These are phyloP conservation scores for Chloranthus sessilifolius DNA, from an alignment of 164 flowering plant species.

Conservation along the genomic window DNA sequence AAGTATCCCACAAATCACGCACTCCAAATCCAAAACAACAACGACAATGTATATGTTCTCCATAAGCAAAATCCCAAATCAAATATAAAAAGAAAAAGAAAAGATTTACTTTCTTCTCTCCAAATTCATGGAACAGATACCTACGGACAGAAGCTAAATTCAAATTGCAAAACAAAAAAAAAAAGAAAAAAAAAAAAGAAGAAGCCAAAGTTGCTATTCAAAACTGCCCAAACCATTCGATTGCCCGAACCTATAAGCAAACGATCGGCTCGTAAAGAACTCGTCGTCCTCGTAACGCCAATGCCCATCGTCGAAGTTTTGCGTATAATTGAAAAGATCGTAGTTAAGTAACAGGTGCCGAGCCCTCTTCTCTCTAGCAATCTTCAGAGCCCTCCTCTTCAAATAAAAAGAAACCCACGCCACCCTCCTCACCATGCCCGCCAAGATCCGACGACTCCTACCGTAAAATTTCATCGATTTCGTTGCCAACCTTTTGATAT, in stretches of 20 bases:
- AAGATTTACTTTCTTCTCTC: no score
- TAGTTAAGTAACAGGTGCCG: slow-evolving; percentile 3
- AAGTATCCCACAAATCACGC: no score
- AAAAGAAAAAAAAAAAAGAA: background rate
- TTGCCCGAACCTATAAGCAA: slow-evolving; percentile 7
- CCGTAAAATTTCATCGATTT: slow-evolving; percentile 3
- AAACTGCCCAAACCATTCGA: background rate
- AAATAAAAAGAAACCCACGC: slow-evolving; percentile 5
- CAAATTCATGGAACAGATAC: background rate
- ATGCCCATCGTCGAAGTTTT: slow-evolving; percentile 17
- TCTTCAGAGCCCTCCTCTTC: slow-evolving; percentile 1
- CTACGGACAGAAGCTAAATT: background rate
- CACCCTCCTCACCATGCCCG: slow-evolving; percentile 3
- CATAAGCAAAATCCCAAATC: no score
- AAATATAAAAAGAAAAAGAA: no score
- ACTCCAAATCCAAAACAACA: no score
- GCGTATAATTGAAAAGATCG: slow-evolving; percentile 9
- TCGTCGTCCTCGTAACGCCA: slow-evolving; percentile 15
- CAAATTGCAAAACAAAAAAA: background rate
- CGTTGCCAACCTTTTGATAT: slow-evolving; percentile 2
- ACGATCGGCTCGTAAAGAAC: slow-evolving; percentile 7
- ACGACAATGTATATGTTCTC: no score
- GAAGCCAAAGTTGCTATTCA: background rate
- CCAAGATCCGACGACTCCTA: slow-evolving; percentile 5
- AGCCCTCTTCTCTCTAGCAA: background rate